phyloP scores from a whole-genome alignment of 805 yeast species.

The Peterozyma toletana region DNA sequence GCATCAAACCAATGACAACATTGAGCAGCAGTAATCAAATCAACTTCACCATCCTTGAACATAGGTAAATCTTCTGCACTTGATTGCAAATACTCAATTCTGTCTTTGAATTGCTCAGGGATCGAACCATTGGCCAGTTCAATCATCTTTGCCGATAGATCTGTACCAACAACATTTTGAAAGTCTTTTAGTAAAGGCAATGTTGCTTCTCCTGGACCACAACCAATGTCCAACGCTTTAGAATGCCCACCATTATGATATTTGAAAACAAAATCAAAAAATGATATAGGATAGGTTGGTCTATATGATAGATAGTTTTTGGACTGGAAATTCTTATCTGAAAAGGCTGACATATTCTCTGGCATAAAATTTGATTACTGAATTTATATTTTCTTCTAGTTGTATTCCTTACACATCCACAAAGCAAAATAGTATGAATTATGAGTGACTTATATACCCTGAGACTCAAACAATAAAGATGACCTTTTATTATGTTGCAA shows the following conservation, averaged over 20 bases:
- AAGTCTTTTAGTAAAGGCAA: constrained; percentile 37
- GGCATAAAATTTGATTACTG: no score
- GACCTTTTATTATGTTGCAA: no score
- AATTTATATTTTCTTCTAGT: no score
- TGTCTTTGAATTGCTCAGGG: constrained; percentile 16
- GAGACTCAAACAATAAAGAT: no score
- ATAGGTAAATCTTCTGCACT: constrained; percentile 23
- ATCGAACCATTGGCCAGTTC: constrained; percentile 26
- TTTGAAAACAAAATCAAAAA: constrained; percentile 32
- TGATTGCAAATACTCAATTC: constrained; percentile 10
- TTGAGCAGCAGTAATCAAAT: constrained; percentile 73
- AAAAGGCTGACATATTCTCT: constrained; percentile 53
- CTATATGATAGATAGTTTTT: constrained; percentile 48
- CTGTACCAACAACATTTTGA: constrained; percentile 36
- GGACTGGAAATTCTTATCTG: constrained; percentile 45
- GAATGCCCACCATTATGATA: constrained; percentile 26
- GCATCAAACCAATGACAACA: constrained; percentile 74
- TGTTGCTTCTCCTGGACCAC: constrained; percentile 77
- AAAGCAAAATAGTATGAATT: no score
- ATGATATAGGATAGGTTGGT: constrained; percentile 55
- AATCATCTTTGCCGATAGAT: constrained; percentile 40
- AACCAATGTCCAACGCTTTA: constrained; percentile 60
- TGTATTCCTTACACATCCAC: no score
- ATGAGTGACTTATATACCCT: no score
- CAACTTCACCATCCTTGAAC: constrained; percentile 28